These are phyloP conservation scores for Phytophthora constricta DNA, from an alignment of 352 stramenopile species.

Conservation along the genomic window DNA sequence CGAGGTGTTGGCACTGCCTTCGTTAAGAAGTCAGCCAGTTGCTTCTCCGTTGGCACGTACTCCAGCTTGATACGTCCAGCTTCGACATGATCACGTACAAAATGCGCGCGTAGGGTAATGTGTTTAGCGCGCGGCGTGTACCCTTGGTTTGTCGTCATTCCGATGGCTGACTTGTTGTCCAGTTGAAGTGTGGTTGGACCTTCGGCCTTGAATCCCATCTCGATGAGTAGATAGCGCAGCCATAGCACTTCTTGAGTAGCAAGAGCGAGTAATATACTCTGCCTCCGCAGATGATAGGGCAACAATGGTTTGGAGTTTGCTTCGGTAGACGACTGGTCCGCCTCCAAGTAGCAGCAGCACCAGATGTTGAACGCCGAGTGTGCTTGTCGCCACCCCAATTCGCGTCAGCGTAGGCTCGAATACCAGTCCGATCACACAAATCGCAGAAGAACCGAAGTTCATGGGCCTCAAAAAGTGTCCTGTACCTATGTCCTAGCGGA, in stretches of 20 bases:
- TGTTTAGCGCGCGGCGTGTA: conserved; percentile 14
- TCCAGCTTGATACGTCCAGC: not conserved
- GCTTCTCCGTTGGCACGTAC: not conserved
- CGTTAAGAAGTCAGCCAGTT: conserved; percentile 13
- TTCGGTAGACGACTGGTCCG: conserved; percentile 28
- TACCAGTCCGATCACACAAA: not conserved
- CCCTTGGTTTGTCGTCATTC: conserved; percentile 6
- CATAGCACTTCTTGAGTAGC: conserved; percentile 10
- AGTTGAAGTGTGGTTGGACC: conserved; percentile 3
- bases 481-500: too few relatives aligned
- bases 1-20: conserved; percentile 10
- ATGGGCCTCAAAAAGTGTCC: too few relatives aligned
- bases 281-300: conserved; percentile 28
- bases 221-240: conserved; percentile 3
- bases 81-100: conserved; percentile 18
- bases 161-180: conserved; percentile 22
- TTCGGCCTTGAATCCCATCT: conserved; percentile 3
- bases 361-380: conserved; percentile 26
- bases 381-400: conserved; percentile 26
- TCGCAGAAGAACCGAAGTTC: not conserved
- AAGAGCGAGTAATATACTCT: conserved; percentile 30
- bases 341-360: conserved; percentile 12
- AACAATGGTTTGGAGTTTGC: conserved; percentile 20
- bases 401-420: conserved; percentile 21
- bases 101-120: conserved; percentile 16